Evolutionary conservation across 225 moss, liverwort and hornwort species (phyloP).

Genomic region (Rhytidiadelphus loreus): DNA sequence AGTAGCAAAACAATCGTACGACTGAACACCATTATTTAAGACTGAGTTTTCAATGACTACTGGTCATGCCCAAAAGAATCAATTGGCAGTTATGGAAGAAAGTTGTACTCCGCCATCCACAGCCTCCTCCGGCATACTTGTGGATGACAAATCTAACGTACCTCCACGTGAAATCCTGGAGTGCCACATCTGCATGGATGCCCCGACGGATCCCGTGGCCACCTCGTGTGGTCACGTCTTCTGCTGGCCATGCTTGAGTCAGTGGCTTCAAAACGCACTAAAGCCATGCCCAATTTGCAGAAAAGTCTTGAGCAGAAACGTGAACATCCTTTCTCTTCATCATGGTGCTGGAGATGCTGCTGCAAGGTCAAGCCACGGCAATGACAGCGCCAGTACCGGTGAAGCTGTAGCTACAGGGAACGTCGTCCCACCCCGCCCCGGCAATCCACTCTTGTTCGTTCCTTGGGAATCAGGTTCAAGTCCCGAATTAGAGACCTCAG

Average conservation of each 20-base stretch:
- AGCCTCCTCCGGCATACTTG: not conserved
- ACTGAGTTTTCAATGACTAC: not conserved
- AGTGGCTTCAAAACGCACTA: not conserved
- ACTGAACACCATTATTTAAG: no score
- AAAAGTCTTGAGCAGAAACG: not conserved
- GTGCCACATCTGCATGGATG: not conserved
- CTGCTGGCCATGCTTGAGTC: not conserved
- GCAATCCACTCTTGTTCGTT: not conserved
- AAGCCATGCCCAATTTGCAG: not conserved
- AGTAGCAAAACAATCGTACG: not conserved
- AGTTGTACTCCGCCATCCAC: not conserved
- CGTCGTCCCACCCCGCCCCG: not conserved
- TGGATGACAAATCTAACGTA: not conserved
- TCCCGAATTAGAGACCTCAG: not conserved
- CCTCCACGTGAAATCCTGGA: not conserved
- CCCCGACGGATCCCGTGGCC: not conserved
- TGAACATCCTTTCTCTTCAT: not conserved
- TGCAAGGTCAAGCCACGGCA: not conserved
- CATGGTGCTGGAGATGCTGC: not conserved
- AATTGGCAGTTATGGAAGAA: not conserved
- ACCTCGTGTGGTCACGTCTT: not conserved
- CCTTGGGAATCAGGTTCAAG: not conserved
- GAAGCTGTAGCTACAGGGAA: not conserved
- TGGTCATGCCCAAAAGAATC: not conserved
- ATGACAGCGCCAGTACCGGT: not conserved